phyloP scores from a whole-genome alignment of 768 basidiomycete species.

The Heimioporus sp. region DNA sequence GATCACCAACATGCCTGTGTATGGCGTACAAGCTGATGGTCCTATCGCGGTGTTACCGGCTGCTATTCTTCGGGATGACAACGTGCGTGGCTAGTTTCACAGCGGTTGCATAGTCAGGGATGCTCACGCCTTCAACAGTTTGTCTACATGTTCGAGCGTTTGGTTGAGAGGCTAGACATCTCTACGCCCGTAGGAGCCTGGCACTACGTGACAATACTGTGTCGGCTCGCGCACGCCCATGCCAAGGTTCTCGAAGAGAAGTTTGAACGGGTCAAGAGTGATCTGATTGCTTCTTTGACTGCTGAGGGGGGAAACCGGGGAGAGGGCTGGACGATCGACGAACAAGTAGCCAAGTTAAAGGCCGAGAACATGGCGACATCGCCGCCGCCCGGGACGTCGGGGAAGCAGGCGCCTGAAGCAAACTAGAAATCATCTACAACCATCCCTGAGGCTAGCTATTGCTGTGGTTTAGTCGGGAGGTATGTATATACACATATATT shows the following conservation, averaged over 20 bases:
- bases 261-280: neutral
- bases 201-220: slow-evolving; percentile 8
- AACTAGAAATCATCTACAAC: too few relatives aligned
- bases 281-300: neutral
- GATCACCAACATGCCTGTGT: slow-evolving; percentile 1
- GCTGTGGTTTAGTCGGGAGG: too few relatives aligned
- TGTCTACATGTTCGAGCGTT: too few relatives aligned
- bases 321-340: slow-evolving; percentile 1
- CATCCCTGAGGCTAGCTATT: too few relatives aligned
- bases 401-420: neutral
- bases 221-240: slow-evolving; percentile 5
- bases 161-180: too few relatives aligned
- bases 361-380: neutral
- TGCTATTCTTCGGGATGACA: slow-evolving; percentile 1
- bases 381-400: too few relatives aligned
- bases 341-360: neutral
- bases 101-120: too few relatives aligned
- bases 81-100: too few relatives aligned
- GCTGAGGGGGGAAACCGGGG: neutral
- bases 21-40: slow-evolving; percentile 7
- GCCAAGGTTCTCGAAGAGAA: neutral
- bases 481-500: too few relatives aligned
- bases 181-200: slow-evolving; percentile 6
- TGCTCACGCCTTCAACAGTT: too few relatives aligned
- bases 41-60: neutral